Percentiles rank a stretch among this genome's conserved stretches.
These are phyloP conservation scores for Odontarrhena argentea DNA, from an alignment of 345 rosid genomes.

Conservation along the genomic window DNA sequence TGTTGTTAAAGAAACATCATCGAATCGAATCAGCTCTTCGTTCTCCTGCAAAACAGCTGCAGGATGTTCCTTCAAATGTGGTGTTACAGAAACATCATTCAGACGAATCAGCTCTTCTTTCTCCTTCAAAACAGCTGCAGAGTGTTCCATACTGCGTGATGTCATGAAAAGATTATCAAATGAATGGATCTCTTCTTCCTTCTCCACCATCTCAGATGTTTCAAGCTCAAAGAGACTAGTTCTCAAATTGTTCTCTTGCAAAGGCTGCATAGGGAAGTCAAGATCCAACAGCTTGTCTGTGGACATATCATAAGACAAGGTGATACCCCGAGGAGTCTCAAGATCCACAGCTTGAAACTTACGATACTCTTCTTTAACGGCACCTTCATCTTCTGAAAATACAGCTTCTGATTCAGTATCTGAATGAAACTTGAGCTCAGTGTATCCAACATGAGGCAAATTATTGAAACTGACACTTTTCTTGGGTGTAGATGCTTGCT, in stretches of 20 bases:
- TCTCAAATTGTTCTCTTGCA: slow-evolving; percentile 12
- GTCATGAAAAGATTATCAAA: slow-evolving; percentile 30
- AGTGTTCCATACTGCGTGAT: slow-evolving; percentile 21
- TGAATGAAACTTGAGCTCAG: slow-evolving; percentile 66
- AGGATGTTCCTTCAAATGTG: background rate
- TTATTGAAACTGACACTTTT: slow-evolving; percentile 42
- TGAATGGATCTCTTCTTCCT: slow-evolving; percentile 36
- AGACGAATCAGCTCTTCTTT: slow-evolving; percentile 17
- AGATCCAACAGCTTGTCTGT: slow-evolving; percentile 51
- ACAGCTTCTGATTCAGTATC: slow-evolving; percentile 50
- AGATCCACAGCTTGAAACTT: slow-evolving; percentile 36
- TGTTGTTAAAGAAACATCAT: background rate
- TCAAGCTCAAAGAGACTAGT: slow-evolving; percentile 18
- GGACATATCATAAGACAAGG: slow-evolving; percentile 42
- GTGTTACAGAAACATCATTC: background rate
- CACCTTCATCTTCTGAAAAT: slow-evolving; percentile 40
- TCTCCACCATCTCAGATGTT: slow-evolving; percentile 26
- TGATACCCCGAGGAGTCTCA: slow-evolving; percentile 44
- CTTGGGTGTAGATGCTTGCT: slow-evolving; percentile 34
- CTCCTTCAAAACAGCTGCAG: slow-evolving; percentile 9
- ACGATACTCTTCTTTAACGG: slow-evolving; percentile 35
- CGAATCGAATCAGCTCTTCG: background rate
- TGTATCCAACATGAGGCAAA: slow-evolving; percentile 66
- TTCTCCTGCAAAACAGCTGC: background rate
- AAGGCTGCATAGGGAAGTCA: slow-evolving; percentile 38